phyloP scores from a whole-genome alignment of 2,329 filamentous ascomycete species.

The Colletotrichum endophyticum region DNA sequence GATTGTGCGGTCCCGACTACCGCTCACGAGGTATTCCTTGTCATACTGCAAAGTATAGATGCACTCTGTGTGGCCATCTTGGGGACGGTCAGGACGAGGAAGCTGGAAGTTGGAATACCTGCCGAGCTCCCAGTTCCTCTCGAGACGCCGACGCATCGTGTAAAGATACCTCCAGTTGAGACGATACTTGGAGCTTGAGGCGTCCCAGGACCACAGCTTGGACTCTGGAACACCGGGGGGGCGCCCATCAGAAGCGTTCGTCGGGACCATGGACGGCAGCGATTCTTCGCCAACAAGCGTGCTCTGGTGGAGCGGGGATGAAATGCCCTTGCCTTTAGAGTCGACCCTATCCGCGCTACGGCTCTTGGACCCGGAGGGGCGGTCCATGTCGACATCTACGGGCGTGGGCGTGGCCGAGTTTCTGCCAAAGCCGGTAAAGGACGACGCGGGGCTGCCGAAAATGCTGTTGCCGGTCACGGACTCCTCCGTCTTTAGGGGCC shows the following conservation, averaged over 20 bases:
- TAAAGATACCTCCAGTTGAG: constrained; percentile 96
- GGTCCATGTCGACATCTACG: constrained; percentile 37
- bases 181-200: constrained; percentile 55
- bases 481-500: constrained; percentile 27
- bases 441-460: constrained; percentile 30
- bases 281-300: constrained; percentile 30
- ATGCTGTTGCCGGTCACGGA: constrained; percentile 20
- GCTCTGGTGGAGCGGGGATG: constrained; percentile 12
- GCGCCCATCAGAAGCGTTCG: constrained; percentile 28
- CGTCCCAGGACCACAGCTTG: constrained; percentile 57
- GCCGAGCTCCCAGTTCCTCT: constrained; percentile 89
- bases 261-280: constrained; percentile 30
- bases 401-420: constrained; percentile 12
- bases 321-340: constrained; percentile 34
- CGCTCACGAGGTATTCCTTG: constrained; percentile 86
- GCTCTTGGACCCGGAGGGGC: constrained; percentile 33
- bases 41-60: constrained; percentile 95
- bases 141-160: constrained; percentile 81
- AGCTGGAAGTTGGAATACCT: constrained; percentile 87
- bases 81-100: constrained; percentile 78
- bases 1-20: constrained; percentile 86
- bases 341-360: constrained; percentile 31
- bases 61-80: constrained; percentile 89
- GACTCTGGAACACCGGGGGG: constrained; percentile 40
- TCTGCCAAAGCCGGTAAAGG: not conserved